These are phyloP conservation scores for grape (Vitis vinifera) DNA, from an alignment of 164 flowering plant species.

Conservation along the genomic window ASM3070453v1 NC_081811.1:2391001-2391500, in stretches of 20 bases:
- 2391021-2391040: constrained; percentile 74
- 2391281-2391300: constrained; percentile 14
- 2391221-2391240: constrained; percentile 93
- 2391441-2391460: constrained; percentile 88
- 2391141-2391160: constrained; percentile 87
- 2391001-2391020: constrained; percentile 54
- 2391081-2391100: constrained; percentile 92
- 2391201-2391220: constrained; percentile 75
- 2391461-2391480: constrained; percentile 68
- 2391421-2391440: constrained; percentile 92
- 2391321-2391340: not conserved
- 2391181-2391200: constrained; percentile 43
- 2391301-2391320: not conserved
- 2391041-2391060: constrained; percentile 74
- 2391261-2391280: constrained; percentile 35
- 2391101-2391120: constrained; percentile 89
- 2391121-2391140: constrained; percentile 87
- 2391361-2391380: constrained; percentile 92
- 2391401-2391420: constrained; percentile 87
- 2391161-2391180: constrained; percentile 51
- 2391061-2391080: constrained; percentile 88
- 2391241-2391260: constrained; percentile 90
- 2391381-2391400: constrained; percentile 89
- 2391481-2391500: constrained; percentile 40
- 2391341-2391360: constrained; percentile 1